phyloP scores from a whole-genome alignment of 495 filamentous ascomycete species.

The Parathielavia hyrcaniae region DNA sequence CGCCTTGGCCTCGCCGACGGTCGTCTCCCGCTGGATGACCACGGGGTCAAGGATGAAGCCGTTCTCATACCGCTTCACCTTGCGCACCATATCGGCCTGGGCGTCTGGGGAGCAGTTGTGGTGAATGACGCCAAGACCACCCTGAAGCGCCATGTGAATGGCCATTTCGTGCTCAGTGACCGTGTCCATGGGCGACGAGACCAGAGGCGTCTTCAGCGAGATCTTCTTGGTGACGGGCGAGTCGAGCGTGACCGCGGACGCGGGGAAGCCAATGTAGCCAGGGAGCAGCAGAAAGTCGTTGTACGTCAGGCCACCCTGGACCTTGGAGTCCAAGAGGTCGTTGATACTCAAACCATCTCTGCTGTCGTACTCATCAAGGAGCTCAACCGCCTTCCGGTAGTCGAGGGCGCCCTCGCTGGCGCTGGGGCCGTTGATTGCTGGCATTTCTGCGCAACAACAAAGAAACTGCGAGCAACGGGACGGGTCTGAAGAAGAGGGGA shows the following conservation, averaged over 20 bases:
- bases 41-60: constrained; percentile 97
- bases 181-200: constrained; percentile 99
- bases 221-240: constrained; percentile 91
- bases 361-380: constrained; percentile 66
- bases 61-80: constrained; percentile 99
- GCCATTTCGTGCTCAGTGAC: constrained; percentile 99
- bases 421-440: constrained; percentile 56
- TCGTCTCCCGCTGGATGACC: constrained; percentile 79
- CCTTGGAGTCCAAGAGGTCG: constrained; percentile 77
- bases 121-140: constrained; percentile 94
- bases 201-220: constrained; percentile 84
- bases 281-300: constrained; percentile 58
- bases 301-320: constrained; percentile 80
- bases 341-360: constrained; percentile 79
- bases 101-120: constrained; percentile 95
- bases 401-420: constrained; percentile 41
- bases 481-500: constrained; percentile 6
- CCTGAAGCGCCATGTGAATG: constrained; percentile 95
- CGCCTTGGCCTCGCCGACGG: constrained; percentile 83
- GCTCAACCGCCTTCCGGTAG: constrained; percentile 62
- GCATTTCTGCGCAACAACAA: constrained; percentile 46
- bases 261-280: constrained; percentile 70
- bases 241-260: constrained; percentile 81
- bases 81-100: constrained; percentile 97
- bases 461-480: constrained; percentile 11